These are phyloP conservation scores for Saitozyma sp. DNA, from an alignment of 768 basidiomycete species.

Conservation along the genomic window DNA sequence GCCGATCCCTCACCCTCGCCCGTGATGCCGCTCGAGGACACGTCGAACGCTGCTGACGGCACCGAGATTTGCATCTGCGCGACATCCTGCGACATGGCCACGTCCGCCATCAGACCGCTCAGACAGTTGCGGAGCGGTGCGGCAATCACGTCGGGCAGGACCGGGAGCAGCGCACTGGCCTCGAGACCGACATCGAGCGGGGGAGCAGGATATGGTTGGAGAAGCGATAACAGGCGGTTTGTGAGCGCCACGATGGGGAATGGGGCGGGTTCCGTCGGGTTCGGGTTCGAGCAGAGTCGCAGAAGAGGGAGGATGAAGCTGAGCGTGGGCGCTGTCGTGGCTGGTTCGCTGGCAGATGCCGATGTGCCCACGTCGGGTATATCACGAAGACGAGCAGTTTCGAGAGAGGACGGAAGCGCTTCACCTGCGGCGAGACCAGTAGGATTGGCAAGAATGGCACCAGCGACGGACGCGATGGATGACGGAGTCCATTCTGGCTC, in stretches of 20 bases:
- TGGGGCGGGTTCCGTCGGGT: slow-evolving; percentile 5
- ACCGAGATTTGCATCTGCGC: background rate
- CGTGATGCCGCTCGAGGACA: too few relatives aligned
- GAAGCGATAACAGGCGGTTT: slow-evolving; percentile 14
- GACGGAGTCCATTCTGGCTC: background rate
- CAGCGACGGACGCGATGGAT: slow-evolving; percentile 15
- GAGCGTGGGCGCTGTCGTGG: slow-evolving; percentile 12
- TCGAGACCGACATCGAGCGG: slow-evolving; percentile 42
- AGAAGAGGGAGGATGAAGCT: slow-evolving; percentile 31
- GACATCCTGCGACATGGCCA: slow-evolving; percentile 22
- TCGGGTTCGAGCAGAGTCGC: slow-evolving; percentile 15
- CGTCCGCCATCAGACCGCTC: slow-evolving; percentile 41
- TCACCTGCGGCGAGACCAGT: slow-evolving; percentile 11
- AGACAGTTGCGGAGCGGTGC: slow-evolving; percentile 28
- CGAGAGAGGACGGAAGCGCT: slow-evolving; percentile 20
- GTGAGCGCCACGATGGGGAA: slow-evolving; percentile 19
- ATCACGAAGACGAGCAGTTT: background rate
- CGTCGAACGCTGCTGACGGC: too few relatives aligned
- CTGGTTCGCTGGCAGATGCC: slow-evolving; percentile 14
- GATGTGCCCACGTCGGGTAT: slow-evolving; percentile 37
- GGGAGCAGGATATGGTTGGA: slow-evolving; percentile 37
- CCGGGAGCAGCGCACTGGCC: slow-evolving; percentile 25
- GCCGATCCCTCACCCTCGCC: too few relatives aligned
- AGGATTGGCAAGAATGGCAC: slow-evolving; percentile 11
- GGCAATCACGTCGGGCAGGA: slow-evolving; percentile 28